phyloP scores from a whole-genome alignment of 305 asterid species.

The Euphrasia arctica region DNA sequence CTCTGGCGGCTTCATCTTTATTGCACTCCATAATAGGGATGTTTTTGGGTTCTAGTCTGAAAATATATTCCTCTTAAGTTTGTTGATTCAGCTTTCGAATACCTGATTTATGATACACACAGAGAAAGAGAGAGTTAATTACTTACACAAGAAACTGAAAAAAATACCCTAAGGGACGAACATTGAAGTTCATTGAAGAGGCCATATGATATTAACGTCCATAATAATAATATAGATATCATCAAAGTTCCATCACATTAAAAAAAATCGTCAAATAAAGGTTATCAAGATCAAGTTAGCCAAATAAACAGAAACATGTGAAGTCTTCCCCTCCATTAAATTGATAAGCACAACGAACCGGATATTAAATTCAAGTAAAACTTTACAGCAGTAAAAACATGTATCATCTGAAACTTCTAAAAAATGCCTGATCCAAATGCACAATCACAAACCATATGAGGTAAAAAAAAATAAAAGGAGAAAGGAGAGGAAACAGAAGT shows the following conservation, averaged over 20 bases:
- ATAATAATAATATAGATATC: neutral
- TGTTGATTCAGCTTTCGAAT: neutral
- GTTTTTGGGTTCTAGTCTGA: neutral
- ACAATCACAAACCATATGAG: neutral
- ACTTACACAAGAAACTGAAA: neutral
- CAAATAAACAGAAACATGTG: neutral
- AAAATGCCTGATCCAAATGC: neutral
- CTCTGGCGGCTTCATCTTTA: slow-evolving; percentile 66
- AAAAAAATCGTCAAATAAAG: neutral
- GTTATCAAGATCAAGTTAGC: neutral
- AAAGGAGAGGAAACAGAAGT: no score
- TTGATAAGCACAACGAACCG: neutral
- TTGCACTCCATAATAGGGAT: slow-evolving; percentile 69
- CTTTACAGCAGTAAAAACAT: neutral
- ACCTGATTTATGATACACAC: slow-evolving; percentile 22
- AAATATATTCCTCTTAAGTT: neutral
- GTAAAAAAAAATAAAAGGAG: no score
- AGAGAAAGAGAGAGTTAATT: neutral
- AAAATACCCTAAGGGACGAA: neutral
- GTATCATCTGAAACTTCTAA: no score
- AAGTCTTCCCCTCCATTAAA: neutral
- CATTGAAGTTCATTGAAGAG: no score
- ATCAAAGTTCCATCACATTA: slow-evolving; percentile 13
- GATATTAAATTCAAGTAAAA: neutral
- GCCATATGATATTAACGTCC: no score